A percentile compares a stretch with the other conserved stretches of the same genome.
These are phyloP conservation scores for Phyllostachys edulis DNA, from an alignment of 176 grass and related monocot genomes.

Conservation along the genomic window DNA sequence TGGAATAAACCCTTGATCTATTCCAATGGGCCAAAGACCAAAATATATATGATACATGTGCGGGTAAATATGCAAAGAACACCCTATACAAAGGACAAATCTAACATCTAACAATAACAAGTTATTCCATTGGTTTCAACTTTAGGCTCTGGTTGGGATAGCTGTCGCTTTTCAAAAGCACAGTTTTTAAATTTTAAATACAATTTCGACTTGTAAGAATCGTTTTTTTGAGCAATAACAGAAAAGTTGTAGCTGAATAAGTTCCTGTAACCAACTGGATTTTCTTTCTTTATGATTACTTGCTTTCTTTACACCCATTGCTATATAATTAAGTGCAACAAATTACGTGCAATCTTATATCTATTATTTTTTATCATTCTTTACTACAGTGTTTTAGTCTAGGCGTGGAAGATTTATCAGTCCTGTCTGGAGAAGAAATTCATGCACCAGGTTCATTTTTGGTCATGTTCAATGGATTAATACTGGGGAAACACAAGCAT, in stretches of 20 bases:
- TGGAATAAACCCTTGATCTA: too few relatives aligned
- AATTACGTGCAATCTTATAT: not conserved
- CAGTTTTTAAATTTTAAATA: not conserved
- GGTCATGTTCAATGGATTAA: slow-evolving; percentile 96
- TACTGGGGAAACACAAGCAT: slow-evolving; percentile 84
- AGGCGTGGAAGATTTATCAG: slow-evolving; percentile 75
- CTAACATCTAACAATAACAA: not conserved
- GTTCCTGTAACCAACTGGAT: not conserved
- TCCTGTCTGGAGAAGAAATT: slow-evolving; percentile 84
- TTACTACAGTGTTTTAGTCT: slow-evolving; percentile 75
- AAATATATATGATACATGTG: too few relatives aligned
- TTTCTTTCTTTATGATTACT: slow-evolving; percentile 7
- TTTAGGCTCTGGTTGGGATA: not conserved
- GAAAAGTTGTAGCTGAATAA: not conserved
- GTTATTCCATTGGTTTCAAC: not conserved
- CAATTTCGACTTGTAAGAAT: not conserved
- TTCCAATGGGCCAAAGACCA: too few relatives aligned
- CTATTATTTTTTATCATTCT: slow-evolving; percentile 19
- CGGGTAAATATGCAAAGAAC: too few relatives aligned
- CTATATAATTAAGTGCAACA: slow-evolving; percentile 5
- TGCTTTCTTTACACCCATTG: not conserved
- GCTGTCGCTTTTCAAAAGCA: not conserved
- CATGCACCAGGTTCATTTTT: slow-evolving; percentile 81
- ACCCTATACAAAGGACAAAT: too few relatives aligned
- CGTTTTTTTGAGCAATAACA: not conserved